phyloP scores from a whole-genome alignment of 2,329 filamentous ascomycete species.

The Fusarium circinatum region DNA sequence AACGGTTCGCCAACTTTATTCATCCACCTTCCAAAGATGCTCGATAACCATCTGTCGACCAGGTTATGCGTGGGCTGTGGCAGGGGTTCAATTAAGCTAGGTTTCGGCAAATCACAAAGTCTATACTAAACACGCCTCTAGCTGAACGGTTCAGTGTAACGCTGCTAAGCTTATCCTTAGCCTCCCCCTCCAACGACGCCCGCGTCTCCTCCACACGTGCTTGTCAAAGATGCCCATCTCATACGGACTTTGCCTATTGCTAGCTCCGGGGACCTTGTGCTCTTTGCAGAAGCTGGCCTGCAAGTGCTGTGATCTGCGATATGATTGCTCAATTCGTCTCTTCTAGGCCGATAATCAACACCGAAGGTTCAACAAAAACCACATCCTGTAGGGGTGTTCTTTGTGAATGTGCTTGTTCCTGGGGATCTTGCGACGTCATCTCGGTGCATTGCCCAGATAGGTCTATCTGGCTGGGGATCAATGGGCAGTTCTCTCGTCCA shows the following conservation, averaged over 20 bases:
- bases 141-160: slow-evolving; percentile 17
- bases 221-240: slow-evolving; percentile 13
- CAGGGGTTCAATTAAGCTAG: slow-evolving; percentile 25
- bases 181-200: slow-evolving; percentile 35
- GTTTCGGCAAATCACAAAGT: slow-evolving; percentile 38
- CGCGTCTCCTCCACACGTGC: slow-evolving; percentile 38
- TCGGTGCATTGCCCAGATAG: slow-evolving; percentile 27
- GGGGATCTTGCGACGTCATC: slow-evolving; percentile 23
- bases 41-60: not conserved
- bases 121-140: slow-evolving; percentile 35
- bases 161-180: slow-evolving; percentile 22
- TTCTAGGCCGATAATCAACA: slow-evolving; percentile 34
- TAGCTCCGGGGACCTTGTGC: slow-evolving; percentile 22
- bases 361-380: slow-evolving; percentile 23
- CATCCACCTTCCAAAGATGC: not conserved
- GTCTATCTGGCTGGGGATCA: slow-evolving; percentile 32
- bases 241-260: slow-evolving; percentile 3
- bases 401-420: slow-evolving; percentile 21
- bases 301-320: slow-evolving; percentile 36
- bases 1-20: not conserved
- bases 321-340: slow-evolving; percentile 14
- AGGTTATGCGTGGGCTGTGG: slow-evolving; percentile 11
- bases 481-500: slow-evolving; percentile 1
- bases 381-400: slow-evolving; percentile 12
- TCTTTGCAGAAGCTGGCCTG: slow-evolving; percentile 18